Evolutionary conservation across 2,329 filamentous ascomycete genomes (phyloP), one percentile per base, ranked within the genome.

Genomic region (Chaetomiaceae sp.): DNA sequence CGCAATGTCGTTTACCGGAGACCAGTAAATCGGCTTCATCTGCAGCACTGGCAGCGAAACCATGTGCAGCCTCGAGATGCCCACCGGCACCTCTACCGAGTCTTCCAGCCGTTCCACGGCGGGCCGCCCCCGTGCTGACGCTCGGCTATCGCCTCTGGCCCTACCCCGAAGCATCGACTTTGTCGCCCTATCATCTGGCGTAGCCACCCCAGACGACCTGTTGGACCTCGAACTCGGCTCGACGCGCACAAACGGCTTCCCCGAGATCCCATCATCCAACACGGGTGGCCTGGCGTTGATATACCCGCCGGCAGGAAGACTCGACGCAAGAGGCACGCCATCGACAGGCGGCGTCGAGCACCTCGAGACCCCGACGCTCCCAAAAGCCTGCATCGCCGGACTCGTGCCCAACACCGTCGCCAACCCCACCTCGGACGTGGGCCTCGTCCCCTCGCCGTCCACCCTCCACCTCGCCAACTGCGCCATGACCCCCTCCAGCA

Each of bases 11-110:
- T 95, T 90, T 29, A 97, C 80, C 7, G 94, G 92, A 16, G 87
- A 91, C 94, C 94, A 99, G 67, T 99, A 99, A 55, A 97, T 96
- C 0, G 94, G 94, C 68, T 91, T 89, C 90, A 99, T 95, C 64
- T 89, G 79, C 30, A 95, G 72, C 48, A 80, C 80, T 20, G 92
- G 90, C 61, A 97, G 76, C 53, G 88, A 84, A 1, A 97, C 92
- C 64, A 91, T 81, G 66, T 99, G 92, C 53, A 99, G 75, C 59
- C 90, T 81, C n/a, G 91, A 95, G 5, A 94, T 77, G 0, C 94
- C 94, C 1, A 97, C 92, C 3, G 90, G 84, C 2, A 97, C 84
- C 53, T 87, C 84, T 5, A 69, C 65, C 30, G 54, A 69, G 58
- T 62, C 50, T 47, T 57, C 51, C 25, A 40, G 30, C 33, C 38